Evolutionary conservation across 129 eudicot genomes (phyloP), one percentile per base, ranked within the genome.

Genomic region (Deinandra increscens): DNA sequence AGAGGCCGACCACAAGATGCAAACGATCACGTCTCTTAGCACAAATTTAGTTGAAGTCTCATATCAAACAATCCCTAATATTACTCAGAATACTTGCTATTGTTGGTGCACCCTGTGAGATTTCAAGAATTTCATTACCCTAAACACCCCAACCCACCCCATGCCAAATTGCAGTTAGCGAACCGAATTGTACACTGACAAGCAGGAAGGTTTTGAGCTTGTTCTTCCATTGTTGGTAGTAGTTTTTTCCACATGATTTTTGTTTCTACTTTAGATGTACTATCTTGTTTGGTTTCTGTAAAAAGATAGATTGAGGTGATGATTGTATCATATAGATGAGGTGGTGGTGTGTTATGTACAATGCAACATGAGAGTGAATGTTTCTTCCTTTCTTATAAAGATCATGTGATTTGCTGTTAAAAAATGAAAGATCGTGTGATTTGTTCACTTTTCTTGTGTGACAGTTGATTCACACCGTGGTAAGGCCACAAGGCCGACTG

Each of bases 11-110:
- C 50, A 45, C 17, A 45, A 45, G 5, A 17, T 50, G 76, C 97
- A 20, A 93, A 81, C 51, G 97, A 93, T 54, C 86, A 88, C 66
- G 95, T 95, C 51, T 86, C 95, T 75, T 93, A 75, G 95, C 99
- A 85, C 89, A 96, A 93, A 83, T 85, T 59, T 89, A 84, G 43
- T 23, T 23, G n/a, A n/a, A 60, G 31, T 51, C 41, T 43, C 39
- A 12, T 58, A 42, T 41, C 44, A 53, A 51, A 7, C 19, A 18
- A 43, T 67, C 17, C 54, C 55, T 48, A 50, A 14, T 31, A 44
- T 38, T 26, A 53, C 43, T 41, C 39, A 19, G 48, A 20, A 13
- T 42, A 60, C 58, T 19, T 54, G 17, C 54, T 20, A 38, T 26
- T 29, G 66, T 34, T 58, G 68, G 60, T 75, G 80, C 68, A 36